phyloP scores from a whole-genome alignment of 129 eudicot species.

The carrot (Daucus carota) region DH1_v3.0 NC_030381.2:23052001-23052500 shows the following conservation, averaged over 20 bases:
- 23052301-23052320: constrained; percentile 61
- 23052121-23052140: background rate
- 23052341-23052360: constrained; percentile 61
- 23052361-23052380: constrained; percentile 71
- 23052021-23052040: background rate
- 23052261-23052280: constrained; percentile 3
- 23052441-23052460: background rate
- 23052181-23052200: constrained; percentile 51
- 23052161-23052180: constrained; percentile 41
- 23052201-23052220: constrained; percentile 58
- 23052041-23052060: background rate
- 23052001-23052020: background rate
- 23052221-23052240: constrained; percentile 25
- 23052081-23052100: constrained; percentile 9
- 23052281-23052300: background rate
- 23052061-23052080: constrained; percentile 2
- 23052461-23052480: constrained; percentile 48
- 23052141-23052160: constrained; percentile 50
- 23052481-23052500: constrained; percentile 43
- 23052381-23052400: constrained; percentile 19
- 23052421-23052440: background rate
- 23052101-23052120: background rate
- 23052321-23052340: constrained; percentile 52
- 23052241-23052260: background rate
- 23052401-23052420: background rate